Evolutionary conservation across 2,329 filamentous ascomycete species (phyloP).

Genomic region (Pyrenochaeta sp.): DNA sequence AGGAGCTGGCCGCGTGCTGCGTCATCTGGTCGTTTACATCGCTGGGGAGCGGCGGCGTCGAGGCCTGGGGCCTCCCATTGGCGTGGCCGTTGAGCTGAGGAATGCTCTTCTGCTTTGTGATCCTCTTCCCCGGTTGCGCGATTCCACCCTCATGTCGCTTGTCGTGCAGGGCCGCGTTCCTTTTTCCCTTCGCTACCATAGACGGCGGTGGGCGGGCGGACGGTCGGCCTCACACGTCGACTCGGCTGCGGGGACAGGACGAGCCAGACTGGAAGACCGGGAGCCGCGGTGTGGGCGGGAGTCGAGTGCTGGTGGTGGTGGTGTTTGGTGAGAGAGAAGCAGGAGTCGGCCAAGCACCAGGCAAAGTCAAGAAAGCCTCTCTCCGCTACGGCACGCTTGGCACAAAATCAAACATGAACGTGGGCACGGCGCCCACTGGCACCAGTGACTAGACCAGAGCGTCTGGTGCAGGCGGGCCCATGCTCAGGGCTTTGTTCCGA

Average conservation of each 20-base stretch:
- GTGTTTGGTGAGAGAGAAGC: constrained; percentile 18
- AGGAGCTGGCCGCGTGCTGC: constrained; percentile 40
- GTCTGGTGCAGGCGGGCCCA: background rate
- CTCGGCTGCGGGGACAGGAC: constrained; percentile 53
- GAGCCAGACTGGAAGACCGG: constrained; percentile 55
- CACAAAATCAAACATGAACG: background rate
- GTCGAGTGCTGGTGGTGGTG: constrained; percentile 23
- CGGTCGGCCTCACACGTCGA: constrained; percentile 45
- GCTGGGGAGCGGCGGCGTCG: constrained; percentile 50
- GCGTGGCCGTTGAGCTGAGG: constrained; percentile 52
- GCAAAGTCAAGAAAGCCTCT: constrained; percentile 8
- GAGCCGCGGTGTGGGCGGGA: constrained; percentile 36
- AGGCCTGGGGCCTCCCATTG: constrained; percentile 50
- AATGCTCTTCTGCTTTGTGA: constrained; percentile 59
- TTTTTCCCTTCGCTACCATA: constrained; percentile 59
- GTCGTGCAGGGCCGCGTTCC: constrained; percentile 56
- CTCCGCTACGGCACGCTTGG: constrained; percentile 2
- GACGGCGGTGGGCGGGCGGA: constrained; percentile 43
- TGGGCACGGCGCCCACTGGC: too few relatives aligned
- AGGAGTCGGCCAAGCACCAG: constrained; percentile 17
- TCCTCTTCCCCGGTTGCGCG: constrained; percentile 77
- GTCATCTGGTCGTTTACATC: constrained; percentile 47
- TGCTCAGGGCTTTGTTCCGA: background rate
- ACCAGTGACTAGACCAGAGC: too few relatives aligned
- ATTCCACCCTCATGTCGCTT: constrained; percentile 85